A percentile compares a stretch with the other conserved stretches of the same genome.
These are phyloP conservation scores for Saccharomycopsis sp. DNA, from an alignment of 805 yeast species.

Conservation along the genomic window DNA sequence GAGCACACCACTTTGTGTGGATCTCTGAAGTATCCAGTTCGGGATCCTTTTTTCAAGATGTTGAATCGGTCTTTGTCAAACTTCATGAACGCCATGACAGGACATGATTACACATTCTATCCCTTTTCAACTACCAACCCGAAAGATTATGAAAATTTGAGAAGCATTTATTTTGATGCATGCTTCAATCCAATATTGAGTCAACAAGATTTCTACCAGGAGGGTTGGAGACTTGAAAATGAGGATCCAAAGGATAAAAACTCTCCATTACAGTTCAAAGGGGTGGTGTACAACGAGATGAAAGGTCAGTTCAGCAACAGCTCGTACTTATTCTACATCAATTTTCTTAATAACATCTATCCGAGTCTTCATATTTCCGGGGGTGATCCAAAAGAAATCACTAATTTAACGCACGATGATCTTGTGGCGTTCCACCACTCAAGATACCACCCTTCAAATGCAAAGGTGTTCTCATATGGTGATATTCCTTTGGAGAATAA, in stretches of 20 bases:
- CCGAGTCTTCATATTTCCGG: constrained; percentile 86
- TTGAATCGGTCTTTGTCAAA: constrained; percentile 86
- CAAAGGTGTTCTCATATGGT: constrained; percentile 84
- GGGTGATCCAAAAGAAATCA: constrained; percentile 82
- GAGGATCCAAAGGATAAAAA: constrained; percentile 44
- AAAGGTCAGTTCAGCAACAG: constrained; percentile 93
- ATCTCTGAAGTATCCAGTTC: constrained; percentile 79
- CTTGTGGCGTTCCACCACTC: constrained; percentile 64
- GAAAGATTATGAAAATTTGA: constrained; percentile 71
- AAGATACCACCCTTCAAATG: constrained; percentile 85
- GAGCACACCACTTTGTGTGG: constrained; percentile 98
- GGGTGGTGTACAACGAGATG: constrained; percentile 98
- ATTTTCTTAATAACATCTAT: constrained; percentile 73
- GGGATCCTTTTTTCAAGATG: constrained; percentile 98
- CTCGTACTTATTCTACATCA: constrained; percentile 74
- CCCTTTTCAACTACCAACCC: constrained; percentile 93
- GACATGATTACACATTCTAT: constrained; percentile 89
- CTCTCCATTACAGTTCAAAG: constrained; percentile 70
- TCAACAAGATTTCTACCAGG: constrained; percentile 80
- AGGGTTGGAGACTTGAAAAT: constrained; percentile 95
- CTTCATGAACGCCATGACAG: constrained; percentile 99
- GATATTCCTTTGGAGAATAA: constrained; percentile 56
- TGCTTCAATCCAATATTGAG: constrained; percentile 74
- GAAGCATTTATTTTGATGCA: constrained; percentile 82
- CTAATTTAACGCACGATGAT: constrained; percentile 65